A percentile compares a stretch with the other conserved stretches of the same genome.
phyloP scores from a whole-genome alignment of 208 protist species.

The Kentomonas sorsogonicus region DNA sequence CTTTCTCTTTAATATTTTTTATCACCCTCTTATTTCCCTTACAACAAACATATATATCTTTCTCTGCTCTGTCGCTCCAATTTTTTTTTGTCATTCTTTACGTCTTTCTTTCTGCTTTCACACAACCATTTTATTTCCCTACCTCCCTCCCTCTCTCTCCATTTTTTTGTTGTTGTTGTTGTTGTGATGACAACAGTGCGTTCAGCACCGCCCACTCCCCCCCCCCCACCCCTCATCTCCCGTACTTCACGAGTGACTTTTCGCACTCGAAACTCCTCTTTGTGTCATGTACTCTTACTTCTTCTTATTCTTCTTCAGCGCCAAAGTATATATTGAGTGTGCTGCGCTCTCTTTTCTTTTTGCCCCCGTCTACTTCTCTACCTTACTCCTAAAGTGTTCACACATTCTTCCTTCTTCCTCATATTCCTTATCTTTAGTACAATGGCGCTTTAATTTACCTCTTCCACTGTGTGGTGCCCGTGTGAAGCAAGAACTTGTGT shows the following conservation, averaged over 20 bases:
- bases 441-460: not conserved
- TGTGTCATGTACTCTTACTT: too few relatives aligned
- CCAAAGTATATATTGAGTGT: too few relatives aligned
- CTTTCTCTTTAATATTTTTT: slow-evolving; percentile 4
- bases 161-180: too few relatives aligned
- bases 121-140: not conserved
- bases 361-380: not conserved
- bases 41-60: not conserved
- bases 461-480: too few relatives aligned
- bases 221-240: not conserved
- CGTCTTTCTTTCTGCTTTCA: slow-evolving; percentile 1
- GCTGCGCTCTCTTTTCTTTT: slow-evolving; percentile 1
- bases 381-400: not conserved
- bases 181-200: too few relatives aligned
- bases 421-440: not conserved
- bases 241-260: too few relatives aligned
- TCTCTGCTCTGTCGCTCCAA: not conserved
- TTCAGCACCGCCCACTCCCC: not conserved
- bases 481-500: too few relatives aligned
- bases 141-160: not conserved
- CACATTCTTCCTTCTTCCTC: not conserved
- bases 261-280: too few relatives aligned
- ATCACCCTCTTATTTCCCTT: slow-evolving; percentile 4
- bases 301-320: too few relatives aligned
- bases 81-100: slow-evolving; percentile 1